These are phyloP conservation scores for Begonia loranthoides DNA, from an alignment of 306 rosid genomes.

Conservation along the genomic window DNA sequence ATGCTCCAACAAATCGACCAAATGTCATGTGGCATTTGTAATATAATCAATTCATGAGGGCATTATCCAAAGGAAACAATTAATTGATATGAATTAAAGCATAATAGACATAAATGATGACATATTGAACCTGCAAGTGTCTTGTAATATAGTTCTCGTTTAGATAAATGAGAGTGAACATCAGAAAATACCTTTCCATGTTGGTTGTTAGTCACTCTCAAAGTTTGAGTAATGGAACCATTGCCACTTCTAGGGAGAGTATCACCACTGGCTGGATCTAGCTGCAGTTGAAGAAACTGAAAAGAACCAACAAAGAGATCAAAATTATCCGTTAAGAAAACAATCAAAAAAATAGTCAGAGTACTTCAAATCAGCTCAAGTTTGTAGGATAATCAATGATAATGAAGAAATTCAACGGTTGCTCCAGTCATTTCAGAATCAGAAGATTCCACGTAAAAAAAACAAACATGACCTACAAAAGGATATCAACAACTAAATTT, in stretches of 20 bases:
- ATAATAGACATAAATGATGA: too few relatives aligned
- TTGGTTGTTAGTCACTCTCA: conserved; percentile 84
- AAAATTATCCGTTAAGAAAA: conserved; percentile 16
- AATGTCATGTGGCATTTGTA: too few relatives aligned
- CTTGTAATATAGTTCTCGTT: too few relatives aligned
- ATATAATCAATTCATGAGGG: too few relatives aligned
- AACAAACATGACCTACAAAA: too few relatives aligned
- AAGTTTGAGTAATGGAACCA: conserved; percentile 61
- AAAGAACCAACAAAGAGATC: conserved; percentile 20
- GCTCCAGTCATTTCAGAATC: neutral
- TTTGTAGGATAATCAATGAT: conserved; percentile 4
- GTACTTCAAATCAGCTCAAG: too few relatives aligned
- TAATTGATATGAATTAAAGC: too few relatives aligned
- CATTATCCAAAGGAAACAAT: too few relatives aligned
- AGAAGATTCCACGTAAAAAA: neutral
- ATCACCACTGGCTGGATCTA: conserved; percentile 84
- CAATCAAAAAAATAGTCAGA: neutral
- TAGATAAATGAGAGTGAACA: too few relatives aligned
- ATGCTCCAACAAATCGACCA: too few relatives aligned
- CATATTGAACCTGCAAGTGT: too few relatives aligned
- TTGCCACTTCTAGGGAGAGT: conserved; percentile 55
- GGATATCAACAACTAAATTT: too few relatives aligned
- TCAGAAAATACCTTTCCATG: conserved; percentile 67
- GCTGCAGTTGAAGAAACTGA: conserved; percentile 94
- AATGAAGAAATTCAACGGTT: neutral